Evolutionary conservation across 2,329 filamentous ascomycete species (phyloP), one percentile per base, ranked within the genome.

Genomic region (Rhytidhysteron rufulum): DNA sequence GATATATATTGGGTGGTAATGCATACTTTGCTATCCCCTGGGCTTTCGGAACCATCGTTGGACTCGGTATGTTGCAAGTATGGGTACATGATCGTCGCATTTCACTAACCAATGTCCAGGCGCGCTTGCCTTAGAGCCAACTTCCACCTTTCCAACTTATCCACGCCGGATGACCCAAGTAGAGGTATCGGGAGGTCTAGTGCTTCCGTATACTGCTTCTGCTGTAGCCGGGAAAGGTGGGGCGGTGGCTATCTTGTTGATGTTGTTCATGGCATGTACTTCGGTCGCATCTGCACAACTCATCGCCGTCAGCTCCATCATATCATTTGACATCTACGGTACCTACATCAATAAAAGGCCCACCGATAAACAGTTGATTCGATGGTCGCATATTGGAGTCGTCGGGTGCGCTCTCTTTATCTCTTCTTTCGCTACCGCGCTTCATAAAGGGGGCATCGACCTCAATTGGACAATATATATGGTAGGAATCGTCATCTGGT

Each of bases 241-340:
- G 30, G 59, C 58, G 9, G 51, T 58, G 3, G 31, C 34, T 10
- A 58, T 55, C 0, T 47, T 62, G 16, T 48, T 73, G 4, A 58
- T 72, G 13, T 59, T 73, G 1, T 74, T 74, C 57, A 73, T 73
- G 71, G 69, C 70, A 4, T 68, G 71, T 5, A 73, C 71, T 0
- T 63, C 57, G 4, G 65, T 65, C 1, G 70, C 70, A 32, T 67
- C 57, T 2, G 67, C 70, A 0, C 69, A 74, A 41, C 59, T 72
- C 4, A 72, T 74, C 13, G 69, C 90, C 1, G 87, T 94, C 1
- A 90, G 86, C 2, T 89, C 85, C 3, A 94, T 95, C 61, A 79
- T 84, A 64, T 93, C 88, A 0, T 95, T 93, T 60, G 88, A 95
- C 55, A 77, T 93, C 48, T 95, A 93, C 68, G 83, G 88, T 40